A percentile compares a stretch with the other conserved stretches of the same genome.
Evolutionary conservation across 2,329 filamentous ascomycete species (phyloP).

Genomic region (Penicillium griseofulvum): DNA sequence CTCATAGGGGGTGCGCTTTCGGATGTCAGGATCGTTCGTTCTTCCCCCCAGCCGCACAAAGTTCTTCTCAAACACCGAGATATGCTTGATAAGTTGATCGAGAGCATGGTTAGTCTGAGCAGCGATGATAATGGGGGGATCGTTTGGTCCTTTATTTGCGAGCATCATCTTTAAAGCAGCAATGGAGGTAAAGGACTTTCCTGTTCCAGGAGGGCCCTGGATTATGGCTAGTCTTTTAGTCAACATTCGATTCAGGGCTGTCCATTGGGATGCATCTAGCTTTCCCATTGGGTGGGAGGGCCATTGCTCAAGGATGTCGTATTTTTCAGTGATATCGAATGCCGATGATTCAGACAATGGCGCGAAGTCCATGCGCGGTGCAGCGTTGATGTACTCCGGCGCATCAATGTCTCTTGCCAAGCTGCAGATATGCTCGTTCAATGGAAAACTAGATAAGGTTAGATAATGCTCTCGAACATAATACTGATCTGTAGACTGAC

Average conservation of each 20-base stretch:
- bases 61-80: slow-evolving; percentile 60
- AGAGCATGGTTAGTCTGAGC: slow-evolving; percentile 90
- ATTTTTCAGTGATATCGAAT: slow-evolving; percentile 40
- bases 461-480: neutral
- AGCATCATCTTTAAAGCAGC: slow-evolving; percentile 66
- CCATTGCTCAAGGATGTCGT: slow-evolving; percentile 55
- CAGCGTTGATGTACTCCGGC: slow-evolving; percentile 53
- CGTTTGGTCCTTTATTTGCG: slow-evolving; percentile 53
- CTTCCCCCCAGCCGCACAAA: slow-evolving; percentile 69
- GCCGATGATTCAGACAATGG: slow-evolving; percentile 38
- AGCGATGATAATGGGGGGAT: slow-evolving; percentile 71
- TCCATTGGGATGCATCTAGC: slow-evolving; percentile 70
- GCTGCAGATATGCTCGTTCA: slow-evolving; percentile 44
- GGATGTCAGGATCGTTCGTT: slow-evolving; percentile 64
- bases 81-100: slow-evolving; percentile 71
- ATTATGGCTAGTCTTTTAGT: slow-evolving; percentile 71
- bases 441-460: slow-evolving; percentile 40
- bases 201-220: slow-evolving; percentile 77
- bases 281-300: slow-evolving; percentile 43
- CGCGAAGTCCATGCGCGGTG: slow-evolving; percentile 53
- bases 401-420: slow-evolving; percentile 42
- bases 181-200: slow-evolving; percentile 81
- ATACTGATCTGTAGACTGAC: slow-evolving; percentile 22
- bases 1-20: slow-evolving; percentile 64
- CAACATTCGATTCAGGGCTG: slow-evolving; percentile 67